Evolutionary conservation across 345 rosid genomes (phyloP).

Genomic region (Clausena lansium): DNA sequence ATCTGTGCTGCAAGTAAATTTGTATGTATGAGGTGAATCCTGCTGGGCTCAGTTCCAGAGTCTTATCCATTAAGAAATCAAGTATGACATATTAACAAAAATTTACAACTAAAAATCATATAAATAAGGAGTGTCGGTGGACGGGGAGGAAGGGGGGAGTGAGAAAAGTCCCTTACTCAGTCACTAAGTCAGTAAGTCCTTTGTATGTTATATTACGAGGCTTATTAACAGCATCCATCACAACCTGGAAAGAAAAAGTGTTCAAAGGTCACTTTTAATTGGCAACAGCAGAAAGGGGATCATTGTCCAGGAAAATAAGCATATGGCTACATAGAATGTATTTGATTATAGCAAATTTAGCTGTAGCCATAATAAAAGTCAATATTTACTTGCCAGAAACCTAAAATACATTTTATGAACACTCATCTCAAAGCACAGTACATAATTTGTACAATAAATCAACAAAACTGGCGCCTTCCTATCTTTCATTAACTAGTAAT

Average conservation of each 20-base stretch:
- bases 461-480: neutral
- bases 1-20: constrained; percentile 69
- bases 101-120: neutral
- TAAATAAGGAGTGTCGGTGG: neutral
- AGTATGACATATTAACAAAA: neutral
- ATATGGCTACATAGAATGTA: neutral
- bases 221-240: constrained; percentile 89
- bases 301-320: neutral
- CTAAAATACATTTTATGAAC: neutral
- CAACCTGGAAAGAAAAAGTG: constrained; percentile 48
- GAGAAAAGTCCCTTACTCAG: constrained; percentile 59
- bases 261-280: neutral
- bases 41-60: constrained; percentile 7
- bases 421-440: neutral
- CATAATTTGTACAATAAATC: neutral
- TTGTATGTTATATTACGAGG: constrained; percentile 80
- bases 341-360: neutral
- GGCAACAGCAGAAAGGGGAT: neutral
- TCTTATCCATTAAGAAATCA: neutral
- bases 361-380: neutral
- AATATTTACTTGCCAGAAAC: neutral
- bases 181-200: constrained; percentile 84
- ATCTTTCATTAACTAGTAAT: neutral
- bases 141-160: neutral
- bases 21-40: constrained; percentile 14